phyloP scores from a whole-genome alignment of 768 basidiomycete genomes.

The Pleurotus giganteus region DNA sequence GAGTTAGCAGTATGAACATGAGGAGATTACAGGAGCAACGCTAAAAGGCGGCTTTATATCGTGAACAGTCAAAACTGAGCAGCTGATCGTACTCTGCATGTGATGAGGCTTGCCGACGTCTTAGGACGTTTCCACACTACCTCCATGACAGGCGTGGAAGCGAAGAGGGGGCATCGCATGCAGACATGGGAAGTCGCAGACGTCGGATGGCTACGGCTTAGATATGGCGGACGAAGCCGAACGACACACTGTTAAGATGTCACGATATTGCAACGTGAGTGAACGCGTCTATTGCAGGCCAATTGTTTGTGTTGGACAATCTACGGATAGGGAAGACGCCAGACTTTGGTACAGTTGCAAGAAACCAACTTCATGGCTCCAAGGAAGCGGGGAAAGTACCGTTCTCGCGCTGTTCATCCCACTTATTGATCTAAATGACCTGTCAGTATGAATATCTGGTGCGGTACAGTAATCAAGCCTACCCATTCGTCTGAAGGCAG shows the following conservation, averaged over 20 bases:
- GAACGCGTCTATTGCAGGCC: neutral
- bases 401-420: conserved; percentile 92
- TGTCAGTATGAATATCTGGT: neutral
- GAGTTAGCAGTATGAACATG: neutral
- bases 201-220: neutral
- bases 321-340: neutral
- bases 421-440: conserved; percentile 68
- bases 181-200: neutral
- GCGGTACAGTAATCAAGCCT: too few species aligned
- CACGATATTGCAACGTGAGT: neutral
- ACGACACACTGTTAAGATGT: too few species aligned
- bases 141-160: conserved; percentile 3
- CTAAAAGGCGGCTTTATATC: too few species aligned
- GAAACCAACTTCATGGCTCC: conserved; percentile 46
- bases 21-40: neutral
- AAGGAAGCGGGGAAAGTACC: conserved; percentile 92
- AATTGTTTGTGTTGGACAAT: conserved; percentile 3
- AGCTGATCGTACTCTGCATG: neutral
- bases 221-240: too few species aligned
- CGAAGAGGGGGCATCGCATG: neutral
- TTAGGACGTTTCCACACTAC: conserved; percentile 1
- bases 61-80: too few species aligned
- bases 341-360: neutral
- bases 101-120: conserved; percentile 3
- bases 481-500: conserved; percentile 84